Percentiles rank a stretch among this genome's conserved stretches.
Evolutionary conservation across 106 monocot genomes (phyloP).

Genomic region (Dioscorea zingiberensis): DNA sequence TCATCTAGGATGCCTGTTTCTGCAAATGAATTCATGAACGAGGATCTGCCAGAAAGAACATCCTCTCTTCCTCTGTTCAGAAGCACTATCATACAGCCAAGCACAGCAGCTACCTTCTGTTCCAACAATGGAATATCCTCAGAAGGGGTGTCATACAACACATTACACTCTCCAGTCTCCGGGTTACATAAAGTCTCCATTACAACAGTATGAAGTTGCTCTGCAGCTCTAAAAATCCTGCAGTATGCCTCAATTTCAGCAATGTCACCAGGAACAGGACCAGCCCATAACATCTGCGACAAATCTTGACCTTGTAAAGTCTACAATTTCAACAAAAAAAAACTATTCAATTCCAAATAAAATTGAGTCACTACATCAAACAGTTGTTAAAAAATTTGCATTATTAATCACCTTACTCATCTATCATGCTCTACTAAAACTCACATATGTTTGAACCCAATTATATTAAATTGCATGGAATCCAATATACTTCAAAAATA

Average conservation of each 20-base stretch:
- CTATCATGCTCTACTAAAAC: too few relatives aligned
- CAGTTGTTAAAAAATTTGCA: too few relatives aligned
- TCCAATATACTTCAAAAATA: too few relatives aligned
- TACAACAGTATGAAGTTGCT: constrained; percentile 69
- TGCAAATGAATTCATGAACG: constrained; percentile 42
- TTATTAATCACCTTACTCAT: too few relatives aligned
- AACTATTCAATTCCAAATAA: neutral
- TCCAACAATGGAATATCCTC: constrained; percentile 69
- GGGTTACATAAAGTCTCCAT: constrained; percentile 91
- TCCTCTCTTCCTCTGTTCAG: constrained; percentile 73
- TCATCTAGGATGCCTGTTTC: constrained; percentile 47
- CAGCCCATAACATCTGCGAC: constrained; percentile 68
- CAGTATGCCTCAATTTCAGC: constrained; percentile 97
- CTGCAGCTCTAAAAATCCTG: constrained; percentile 94
- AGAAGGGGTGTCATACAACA: constrained; percentile 56
- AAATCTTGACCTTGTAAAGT: constrained; percentile 47
- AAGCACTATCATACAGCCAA: constrained; percentile 79
- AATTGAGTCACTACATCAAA: too few relatives aligned
- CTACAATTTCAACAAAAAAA: constrained; percentile 25
- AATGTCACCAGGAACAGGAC: constrained; percentile 95
- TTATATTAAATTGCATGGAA: too few relatives aligned
- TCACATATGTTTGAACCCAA: too few relatives aligned
- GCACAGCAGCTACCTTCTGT: constrained; percentile 73
- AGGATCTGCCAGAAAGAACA: constrained; percentile 79
- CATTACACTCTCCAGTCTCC: constrained; percentile 84